Evolutionary conservation across 371 early-diverging fungal species (phyloP).

Genomic region (Smittium culicis): DNA sequence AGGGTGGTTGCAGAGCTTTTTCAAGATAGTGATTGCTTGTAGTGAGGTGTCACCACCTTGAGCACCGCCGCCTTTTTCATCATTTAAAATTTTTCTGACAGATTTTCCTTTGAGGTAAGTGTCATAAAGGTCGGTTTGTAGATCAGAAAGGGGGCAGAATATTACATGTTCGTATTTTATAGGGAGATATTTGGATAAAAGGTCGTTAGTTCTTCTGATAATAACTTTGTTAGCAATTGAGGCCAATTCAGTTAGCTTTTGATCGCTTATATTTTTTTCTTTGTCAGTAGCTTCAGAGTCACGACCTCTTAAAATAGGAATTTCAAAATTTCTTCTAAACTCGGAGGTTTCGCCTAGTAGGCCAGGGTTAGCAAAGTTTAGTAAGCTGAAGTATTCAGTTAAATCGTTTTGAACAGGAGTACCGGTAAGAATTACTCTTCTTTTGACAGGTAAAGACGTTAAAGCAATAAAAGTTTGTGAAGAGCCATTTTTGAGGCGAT

Average conservation of each 20-base stretch:
- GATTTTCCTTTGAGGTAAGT: slow-evolving; percentile 62
- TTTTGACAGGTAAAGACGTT: slow-evolving; percentile 63
- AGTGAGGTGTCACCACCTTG: slow-evolving; percentile 30
- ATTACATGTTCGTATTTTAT: slow-evolving; percentile 93
- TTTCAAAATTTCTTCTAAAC: slow-evolving; percentile 83
- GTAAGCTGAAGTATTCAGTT: slow-evolving; percentile 83
- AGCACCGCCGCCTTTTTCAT: slow-evolving; percentile 26
- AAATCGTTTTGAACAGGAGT: slow-evolving; percentile 98
- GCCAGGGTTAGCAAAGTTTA: slow-evolving; percentile 90
- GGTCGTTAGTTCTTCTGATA: slow-evolving; percentile 87
- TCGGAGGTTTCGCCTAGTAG: slow-evolving; percentile 82
- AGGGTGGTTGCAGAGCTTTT: slow-evolving; percentile 93
- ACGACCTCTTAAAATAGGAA: slow-evolving; percentile 83
- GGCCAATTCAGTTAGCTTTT: slow-evolving; percentile 69
- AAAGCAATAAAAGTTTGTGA: slow-evolving; percentile 77
- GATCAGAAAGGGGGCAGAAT: slow-evolving; percentile 65
- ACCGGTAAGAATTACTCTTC: slow-evolving; percentile 88
- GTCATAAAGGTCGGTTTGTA: slow-evolving; percentile 71
- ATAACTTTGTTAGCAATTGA: slow-evolving; percentile 81
- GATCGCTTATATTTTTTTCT: slow-evolving; percentile 68
- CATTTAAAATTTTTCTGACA: slow-evolving; percentile 50
- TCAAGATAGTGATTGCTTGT: slow-evolving; percentile 74
- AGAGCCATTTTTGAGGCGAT: slow-evolving; percentile 83
- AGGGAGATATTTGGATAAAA: slow-evolving; percentile 88
- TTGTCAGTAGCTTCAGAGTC: slow-evolving; percentile 77